These are phyloP conservation scores for Chalaropsis thielavioides DNA, from an alignment of 2,329 filamentous ascomycete species.

Conservation along the genomic window DNA sequence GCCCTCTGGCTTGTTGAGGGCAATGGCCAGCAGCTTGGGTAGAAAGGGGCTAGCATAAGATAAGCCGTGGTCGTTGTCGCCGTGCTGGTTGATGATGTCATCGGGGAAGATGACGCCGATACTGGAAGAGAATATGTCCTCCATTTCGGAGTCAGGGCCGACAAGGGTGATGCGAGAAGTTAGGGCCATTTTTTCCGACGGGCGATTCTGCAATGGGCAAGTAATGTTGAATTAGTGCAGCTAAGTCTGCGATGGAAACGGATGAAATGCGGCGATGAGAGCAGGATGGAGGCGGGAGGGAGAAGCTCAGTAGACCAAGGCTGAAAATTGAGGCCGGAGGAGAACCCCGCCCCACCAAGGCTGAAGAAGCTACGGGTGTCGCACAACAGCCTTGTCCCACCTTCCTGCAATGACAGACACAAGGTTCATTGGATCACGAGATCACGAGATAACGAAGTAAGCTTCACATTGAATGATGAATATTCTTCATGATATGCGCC, in stretches of 20 bases:
- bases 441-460: neutral
- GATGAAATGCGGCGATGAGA: too few relatives aligned
- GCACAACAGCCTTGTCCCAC: slow-evolving; percentile 7
- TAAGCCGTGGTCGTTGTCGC: slow-evolving; percentile 43
- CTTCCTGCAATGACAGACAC: neutral
- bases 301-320: too few relatives aligned
- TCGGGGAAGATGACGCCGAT: slow-evolving; percentile 54
- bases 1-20: slow-evolving; percentile 33
- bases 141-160: slow-evolving; percentile 31
- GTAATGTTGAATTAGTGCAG: neutral
- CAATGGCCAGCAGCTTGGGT: slow-evolving; percentile 31
- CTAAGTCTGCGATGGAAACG: neutral
- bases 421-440: neutral
- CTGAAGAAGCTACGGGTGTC: neutral
- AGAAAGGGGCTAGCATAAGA: slow-evolving; percentile 43
- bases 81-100: slow-evolving; percentile 51
- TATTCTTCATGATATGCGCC: slow-evolving; percentile 6
- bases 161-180: slow-evolving; percentile 24
- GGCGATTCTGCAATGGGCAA: neutral
- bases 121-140: slow-evolving; percentile 45
- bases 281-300: too few relatives aligned
- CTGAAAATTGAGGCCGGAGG: neutral
- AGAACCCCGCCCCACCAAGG: slow-evolving; percentile 1
- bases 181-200: slow-evolving; percentile 32
- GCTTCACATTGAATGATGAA: neutral